phyloP scores from a whole-genome alignment of 768 basidiomycete genomes.

The Panaeolus papilionaceus region DNA sequence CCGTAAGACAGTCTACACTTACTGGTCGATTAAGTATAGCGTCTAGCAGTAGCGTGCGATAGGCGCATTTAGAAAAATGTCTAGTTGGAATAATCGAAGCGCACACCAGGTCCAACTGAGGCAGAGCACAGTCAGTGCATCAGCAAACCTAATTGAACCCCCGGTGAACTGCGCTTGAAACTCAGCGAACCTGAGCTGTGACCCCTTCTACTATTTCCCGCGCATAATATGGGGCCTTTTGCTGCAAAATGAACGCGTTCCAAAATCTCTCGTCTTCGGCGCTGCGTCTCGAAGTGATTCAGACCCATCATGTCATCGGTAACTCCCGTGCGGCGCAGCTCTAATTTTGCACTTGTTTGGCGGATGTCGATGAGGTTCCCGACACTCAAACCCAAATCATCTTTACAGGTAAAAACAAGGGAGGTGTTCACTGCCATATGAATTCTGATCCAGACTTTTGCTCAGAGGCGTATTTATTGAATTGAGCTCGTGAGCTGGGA shows the following conservation, averaged over 20 bases:
- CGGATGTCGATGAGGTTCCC: slow-evolving; percentile 20
- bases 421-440: not conserved
- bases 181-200: not conserved
- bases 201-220: not conserved
- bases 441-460: not conserved
- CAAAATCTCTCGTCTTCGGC: not conserved
- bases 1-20: not conserved
- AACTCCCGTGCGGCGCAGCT: slow-evolving; percentile 25
- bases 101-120: not conserved
- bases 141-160: not conserved
- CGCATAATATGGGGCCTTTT: not conserved
- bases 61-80: not conserved
- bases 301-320: slow-evolving; percentile 15
- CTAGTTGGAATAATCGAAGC: not conserved
- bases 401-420: not conserved
- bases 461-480: not conserved
- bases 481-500: slow-evolving; percentile 7
- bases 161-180: not conserved
- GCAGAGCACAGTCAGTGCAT: not conserved
- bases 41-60: not conserved
- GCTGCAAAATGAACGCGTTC: not conserved
- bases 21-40: not conserved
- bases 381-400: not conserved
- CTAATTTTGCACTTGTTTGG: slow-evolving; percentile 19
- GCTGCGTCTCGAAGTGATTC: slow-evolving; percentile 8